These are phyloP conservation scores for Trichoderma harzianum DNA, from an alignment of 2,329 filamentous ascomycete species.

Conservation along the genomic window DNA sequence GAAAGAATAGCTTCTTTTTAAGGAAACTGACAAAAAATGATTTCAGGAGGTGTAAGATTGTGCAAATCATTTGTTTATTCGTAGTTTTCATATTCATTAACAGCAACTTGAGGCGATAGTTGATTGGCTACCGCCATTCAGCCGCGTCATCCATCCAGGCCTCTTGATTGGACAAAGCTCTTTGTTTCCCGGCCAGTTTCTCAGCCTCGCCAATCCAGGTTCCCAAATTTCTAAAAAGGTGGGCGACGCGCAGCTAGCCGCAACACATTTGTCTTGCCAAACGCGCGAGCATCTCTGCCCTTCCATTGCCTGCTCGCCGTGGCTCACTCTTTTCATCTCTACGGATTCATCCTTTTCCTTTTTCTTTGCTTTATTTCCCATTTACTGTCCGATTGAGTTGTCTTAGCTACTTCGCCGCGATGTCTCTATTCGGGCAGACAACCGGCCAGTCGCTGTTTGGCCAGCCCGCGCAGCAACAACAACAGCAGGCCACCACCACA, in stretches of 20 bases:
- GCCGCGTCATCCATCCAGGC: slow-evolving; percentile 4
- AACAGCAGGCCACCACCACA: slow-evolving; percentile 19
- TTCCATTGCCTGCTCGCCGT: slow-evolving; percentile 8
- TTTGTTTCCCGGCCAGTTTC: slow-evolving; percentile 22
- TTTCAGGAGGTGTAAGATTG: too few species aligned
- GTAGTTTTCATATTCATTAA: neutral
- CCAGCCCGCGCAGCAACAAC: slow-evolving; percentile 22
- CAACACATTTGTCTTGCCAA: slow-evolving; percentile 2
- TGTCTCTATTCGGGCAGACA: slow-evolving; percentile 37
- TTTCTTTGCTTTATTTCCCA: slow-evolving; percentile 9
- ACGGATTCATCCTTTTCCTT: neutral
- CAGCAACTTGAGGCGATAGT: neutral
- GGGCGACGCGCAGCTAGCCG: slow-evolving; percentile 25
- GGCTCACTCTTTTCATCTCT: slow-evolving; percentile 18
- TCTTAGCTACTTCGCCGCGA: slow-evolving; percentile 20
- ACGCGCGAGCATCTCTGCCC: slow-evolving; percentile 20
- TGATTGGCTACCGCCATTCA: neutral
- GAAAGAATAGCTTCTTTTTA: neutral
- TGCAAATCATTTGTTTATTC: neutral
- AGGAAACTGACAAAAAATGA: too few species aligned
- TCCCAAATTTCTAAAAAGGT: slow-evolving; percentile 32
- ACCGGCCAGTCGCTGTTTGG: slow-evolving; percentile 23
- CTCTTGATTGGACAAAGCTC: slow-evolving; percentile 36
- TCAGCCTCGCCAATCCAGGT: slow-evolving; percentile 27
- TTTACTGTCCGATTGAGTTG: neutral